Conservation (phyloP, 2,329 filamentous ascomycete species). For the Pleurostoma richardsiae region DNA sequence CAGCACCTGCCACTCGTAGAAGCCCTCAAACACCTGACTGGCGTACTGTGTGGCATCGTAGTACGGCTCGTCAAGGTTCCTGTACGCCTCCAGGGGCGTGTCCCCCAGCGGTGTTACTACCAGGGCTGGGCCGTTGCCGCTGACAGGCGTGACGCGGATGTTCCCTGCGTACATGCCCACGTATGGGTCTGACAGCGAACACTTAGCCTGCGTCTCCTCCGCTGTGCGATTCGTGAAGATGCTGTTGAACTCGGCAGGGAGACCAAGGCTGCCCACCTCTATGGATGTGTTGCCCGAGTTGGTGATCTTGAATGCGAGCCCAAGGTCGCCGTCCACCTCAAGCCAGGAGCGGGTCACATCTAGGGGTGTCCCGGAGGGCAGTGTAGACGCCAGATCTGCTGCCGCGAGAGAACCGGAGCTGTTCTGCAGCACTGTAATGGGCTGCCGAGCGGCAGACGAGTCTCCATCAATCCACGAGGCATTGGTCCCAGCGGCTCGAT, state of each 20-base stretch:
- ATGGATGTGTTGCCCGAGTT: slow-evolving; percentile 34
- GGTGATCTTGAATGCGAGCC: slow-evolving; percentile 43
- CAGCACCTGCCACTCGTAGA: slow-evolving; percentile 56
- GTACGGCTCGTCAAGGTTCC: slow-evolving; percentile 41
- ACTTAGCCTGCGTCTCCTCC: slow-evolving; percentile 41
- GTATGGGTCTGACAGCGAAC: slow-evolving; percentile 54
- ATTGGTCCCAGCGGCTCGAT: slow-evolving; percentile 30
- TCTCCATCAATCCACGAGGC: slow-evolving; percentile 39
- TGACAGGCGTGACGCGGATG: slow-evolving; percentile 45
- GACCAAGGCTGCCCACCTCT: slow-evolving; percentile 52
- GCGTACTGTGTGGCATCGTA: slow-evolving; percentile 35
- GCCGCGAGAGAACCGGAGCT: slow-evolving; percentile 25
- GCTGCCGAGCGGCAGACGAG: slow-evolving; percentile 33
- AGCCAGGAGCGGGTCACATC: slow-evolving; percentile 48
- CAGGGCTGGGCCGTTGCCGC: slow-evolving; percentile 46
- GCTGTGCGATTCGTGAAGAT: slow-evolving; percentile 50
- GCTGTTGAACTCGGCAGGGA: slow-evolving; percentile 58
- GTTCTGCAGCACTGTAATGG: slow-evolving; percentile 23
- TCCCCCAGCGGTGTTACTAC: slow-evolving; percentile 46
- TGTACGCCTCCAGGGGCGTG: slow-evolving; percentile 48
- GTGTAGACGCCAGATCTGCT: slow-evolving; percentile 33
- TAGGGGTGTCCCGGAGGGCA: slow-evolving; percentile 30
- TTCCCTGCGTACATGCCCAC: slow-evolving; percentile 56
- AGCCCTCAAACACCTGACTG: slow-evolving; percentile 53
- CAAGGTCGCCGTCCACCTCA: slow-evolving; percentile 38